phyloP scores from a whole-genome alignment of 768 basidiomycete species.

The Mycena indigotica region DNA sequence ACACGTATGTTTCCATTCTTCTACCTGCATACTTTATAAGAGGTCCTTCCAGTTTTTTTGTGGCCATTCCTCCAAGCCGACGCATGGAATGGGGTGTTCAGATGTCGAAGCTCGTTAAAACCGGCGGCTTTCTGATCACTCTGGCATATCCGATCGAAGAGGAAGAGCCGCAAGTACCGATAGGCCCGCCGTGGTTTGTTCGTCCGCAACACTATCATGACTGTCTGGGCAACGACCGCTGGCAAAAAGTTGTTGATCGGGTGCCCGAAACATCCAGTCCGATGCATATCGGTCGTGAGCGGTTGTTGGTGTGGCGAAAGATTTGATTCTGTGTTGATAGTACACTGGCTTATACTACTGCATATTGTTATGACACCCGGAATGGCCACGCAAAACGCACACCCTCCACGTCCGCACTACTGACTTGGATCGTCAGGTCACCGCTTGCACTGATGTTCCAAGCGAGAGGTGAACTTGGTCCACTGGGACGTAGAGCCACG shows the following conservation, averaged over 20 bases:
- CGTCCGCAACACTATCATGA: conserved; percentile 57
- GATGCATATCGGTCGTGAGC: conserved; percentile 50
- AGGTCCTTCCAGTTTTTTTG: conserved; percentile 59
- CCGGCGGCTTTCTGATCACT: conserved; percentile 65
- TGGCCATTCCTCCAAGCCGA: conserved; percentile 60
- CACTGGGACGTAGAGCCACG: conserved; percentile 39
- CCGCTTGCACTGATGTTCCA: conserved; percentile 38
- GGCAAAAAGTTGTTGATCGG: conserved; percentile 57
- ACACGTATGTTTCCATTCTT: conserved; percentile 45
- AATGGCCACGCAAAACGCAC: conserved; percentile 32
- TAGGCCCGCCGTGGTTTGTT: conserved; percentile 67
- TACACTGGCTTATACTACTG: no score
- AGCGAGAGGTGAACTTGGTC: conserved; percentile 21
- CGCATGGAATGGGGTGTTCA: conserved; percentile 60
- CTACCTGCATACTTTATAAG: background rate
- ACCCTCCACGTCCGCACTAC: conserved; percentile 13
- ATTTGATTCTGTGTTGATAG: conserved; percentile 2
- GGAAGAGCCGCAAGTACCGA: conserved; percentile 29
- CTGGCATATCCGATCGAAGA: conserved; percentile 59
- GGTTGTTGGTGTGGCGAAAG: conserved; percentile 59
- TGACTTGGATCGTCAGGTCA: conserved; percentile 29
- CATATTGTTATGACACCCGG: conserved; percentile 20
- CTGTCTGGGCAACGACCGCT: conserved; percentile 48
- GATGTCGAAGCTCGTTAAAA: conserved; percentile 57
- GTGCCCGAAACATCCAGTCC: conserved; percentile 46